phyloP scores from a whole-genome alignment of 176 grass and related monocot genomes.

The Puya raimondii region DNA sequence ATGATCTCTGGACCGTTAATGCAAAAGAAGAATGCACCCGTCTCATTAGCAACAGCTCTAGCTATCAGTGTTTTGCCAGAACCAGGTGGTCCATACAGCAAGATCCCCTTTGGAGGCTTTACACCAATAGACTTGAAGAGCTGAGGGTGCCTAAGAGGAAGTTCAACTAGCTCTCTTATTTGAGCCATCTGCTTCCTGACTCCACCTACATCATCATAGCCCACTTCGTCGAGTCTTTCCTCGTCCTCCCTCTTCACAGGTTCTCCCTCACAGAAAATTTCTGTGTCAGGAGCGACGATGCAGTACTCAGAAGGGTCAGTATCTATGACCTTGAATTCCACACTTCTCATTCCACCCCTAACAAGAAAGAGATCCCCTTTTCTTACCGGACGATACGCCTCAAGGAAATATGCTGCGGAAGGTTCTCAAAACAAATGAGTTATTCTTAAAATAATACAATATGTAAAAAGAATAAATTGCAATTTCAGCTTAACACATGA shows the following conservation, averaged over 20 bases:
- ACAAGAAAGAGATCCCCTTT: slow-evolving; percentile 84
- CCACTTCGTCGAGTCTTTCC: slow-evolving; percentile 73
- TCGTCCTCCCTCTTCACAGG: slow-evolving; percentile 81
- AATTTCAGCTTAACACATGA: no score
- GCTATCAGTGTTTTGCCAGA: slow-evolving; percentile 81
- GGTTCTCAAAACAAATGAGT: no score
- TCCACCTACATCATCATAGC: slow-evolving; percentile 83
- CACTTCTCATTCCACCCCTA: slow-evolving; percentile 72
- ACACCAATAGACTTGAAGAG: slow-evolving; percentile 84
- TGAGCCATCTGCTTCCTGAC: slow-evolving; percentile 86
- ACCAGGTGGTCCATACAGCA: slow-evolving; percentile 64
- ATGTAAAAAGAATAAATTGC: no score
- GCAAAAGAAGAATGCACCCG: slow-evolving; percentile 72
- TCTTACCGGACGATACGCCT: slow-evolving; percentile 58
- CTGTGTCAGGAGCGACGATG: slow-evolving; percentile 71
- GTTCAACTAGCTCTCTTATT: slow-evolving; percentile 76
- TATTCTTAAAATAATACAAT: no score
- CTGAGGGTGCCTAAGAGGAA: slow-evolving; percentile 68
- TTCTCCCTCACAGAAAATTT: slow-evolving; percentile 75
- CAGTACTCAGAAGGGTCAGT: slow-evolving; percentile 68
- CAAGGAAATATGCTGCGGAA: slow-evolving; percentile 74
- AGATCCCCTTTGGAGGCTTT: slow-evolving; percentile 72
- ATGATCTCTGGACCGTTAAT: slow-evolving; percentile 89
- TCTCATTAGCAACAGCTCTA: slow-evolving; percentile 77
- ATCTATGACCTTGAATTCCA: slow-evolving; percentile 79